Evolutionary conservation across 495 filamentous ascomycete genomes (phyloP).

Genomic region (Hypoxylon trugodes): DNA sequence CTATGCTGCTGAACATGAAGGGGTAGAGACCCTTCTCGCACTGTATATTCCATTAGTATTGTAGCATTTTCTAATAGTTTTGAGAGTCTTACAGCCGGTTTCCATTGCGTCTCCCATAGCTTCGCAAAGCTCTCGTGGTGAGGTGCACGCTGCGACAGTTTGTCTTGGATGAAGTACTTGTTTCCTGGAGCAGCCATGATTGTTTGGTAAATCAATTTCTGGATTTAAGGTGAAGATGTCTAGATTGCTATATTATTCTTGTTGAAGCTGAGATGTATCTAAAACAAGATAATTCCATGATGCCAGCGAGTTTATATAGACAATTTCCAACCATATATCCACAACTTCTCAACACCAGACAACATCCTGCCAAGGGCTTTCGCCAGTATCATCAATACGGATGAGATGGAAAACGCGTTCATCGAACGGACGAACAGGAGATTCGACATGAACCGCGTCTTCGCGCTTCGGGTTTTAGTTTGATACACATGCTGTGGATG

Average conservation of each 20-base stretch:
- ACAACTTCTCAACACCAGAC: too few species aligned
- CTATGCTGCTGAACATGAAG: conserved; percentile 70
- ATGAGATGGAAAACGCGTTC: neutral
- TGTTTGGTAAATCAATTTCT: neutral
- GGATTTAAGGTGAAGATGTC: too few species aligned
- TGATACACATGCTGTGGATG: too few species aligned
- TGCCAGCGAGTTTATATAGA: too few species aligned
- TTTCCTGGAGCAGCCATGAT: conserved; percentile 38
- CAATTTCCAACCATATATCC: too few species aligned
- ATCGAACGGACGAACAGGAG: conserved; percentile 1
- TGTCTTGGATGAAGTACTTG: conserved; percentile 39
- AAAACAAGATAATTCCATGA: too few species aligned
- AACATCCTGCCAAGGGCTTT: too few species aligned
- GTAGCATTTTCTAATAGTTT: too few species aligned
- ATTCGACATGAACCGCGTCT: too few species aligned
- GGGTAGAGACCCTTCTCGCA: conserved; percentile 72
- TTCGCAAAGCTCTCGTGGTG: conserved; percentile 74
- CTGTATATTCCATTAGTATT: conserved; percentile 47
- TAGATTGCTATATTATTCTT: too few species aligned
- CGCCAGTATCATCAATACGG: neutral
- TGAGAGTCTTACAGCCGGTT: conserved; percentile 67
- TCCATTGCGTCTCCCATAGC: conserved; percentile 82
- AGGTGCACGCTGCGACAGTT: conserved; percentile 25
- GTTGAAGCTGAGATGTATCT: too few species aligned
- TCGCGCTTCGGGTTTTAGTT: conserved; percentile 25